phyloP scores from a whole-genome alignment of 1,284 basidiomycete species.

The Neotropicomus parvogracilis region DNA sequence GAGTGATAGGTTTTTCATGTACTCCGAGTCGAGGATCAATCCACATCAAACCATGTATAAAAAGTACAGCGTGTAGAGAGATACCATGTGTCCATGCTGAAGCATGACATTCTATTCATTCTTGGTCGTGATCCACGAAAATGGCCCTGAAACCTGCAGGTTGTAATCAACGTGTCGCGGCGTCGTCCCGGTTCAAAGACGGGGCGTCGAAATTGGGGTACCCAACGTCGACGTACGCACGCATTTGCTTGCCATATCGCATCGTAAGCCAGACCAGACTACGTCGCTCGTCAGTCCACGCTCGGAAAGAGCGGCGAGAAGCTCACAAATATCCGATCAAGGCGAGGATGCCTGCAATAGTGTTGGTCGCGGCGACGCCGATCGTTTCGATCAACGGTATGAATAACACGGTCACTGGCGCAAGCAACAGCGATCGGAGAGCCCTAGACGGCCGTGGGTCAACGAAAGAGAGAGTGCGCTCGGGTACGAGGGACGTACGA shows the following conservation, averaged over 20 bases:
- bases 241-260: slow-evolving; percentile 44
- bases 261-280: slow-evolving; percentile 43
- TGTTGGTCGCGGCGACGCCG: slow-evolving; percentile 53
- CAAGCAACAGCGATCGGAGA: slow-evolving; percentile 40
- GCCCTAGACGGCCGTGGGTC: slow-evolving; percentile 36
- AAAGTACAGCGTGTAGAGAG: no score
- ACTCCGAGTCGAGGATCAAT: no score
- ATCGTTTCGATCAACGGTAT: slow-evolving; percentile 47
- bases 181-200: neutral
- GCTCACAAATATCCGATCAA: slow-evolving; percentile 46
- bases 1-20: no score
- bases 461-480: no score
- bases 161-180: slow-evolving; percentile 12
- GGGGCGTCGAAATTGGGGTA: slow-evolving; percentile 29
- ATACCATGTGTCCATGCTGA: no score
- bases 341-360: slow-evolving; percentile 41
- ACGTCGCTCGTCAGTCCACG: slow-evolving; percentile 1
- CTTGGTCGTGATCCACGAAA: no score
- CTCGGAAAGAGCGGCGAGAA: neutral
- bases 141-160: no score
- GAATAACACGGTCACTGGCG: slow-evolving; percentile 18
- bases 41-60: no score
- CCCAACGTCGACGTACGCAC: slow-evolving; percentile 46
- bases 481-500: slow-evolving; percentile 36
- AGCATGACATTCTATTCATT: no score